Conservation (phyloP, 768 basidiomycete species). For the Leccinum disarticulatum region DNA sequence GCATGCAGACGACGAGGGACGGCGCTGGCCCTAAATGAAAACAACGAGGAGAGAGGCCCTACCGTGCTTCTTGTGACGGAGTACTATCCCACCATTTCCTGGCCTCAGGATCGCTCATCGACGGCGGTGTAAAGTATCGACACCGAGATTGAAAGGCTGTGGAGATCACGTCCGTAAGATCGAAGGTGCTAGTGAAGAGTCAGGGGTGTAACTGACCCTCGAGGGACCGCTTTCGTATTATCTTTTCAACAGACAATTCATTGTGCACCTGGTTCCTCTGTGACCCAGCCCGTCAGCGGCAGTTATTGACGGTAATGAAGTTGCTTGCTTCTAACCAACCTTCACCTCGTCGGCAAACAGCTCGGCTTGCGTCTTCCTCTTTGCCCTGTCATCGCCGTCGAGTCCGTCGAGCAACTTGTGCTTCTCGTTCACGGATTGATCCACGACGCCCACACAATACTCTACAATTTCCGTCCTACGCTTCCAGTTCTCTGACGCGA, state of each 20-base stretch:
- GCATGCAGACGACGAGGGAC: conserved; percentile 14
- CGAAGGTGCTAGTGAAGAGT: conserved; percentile 13
- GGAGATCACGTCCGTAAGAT: conserved; percentile 19
- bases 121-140: conserved; percentile 75
- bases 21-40: conserved; percentile 25
- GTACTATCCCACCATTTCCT: conserved; percentile 55
- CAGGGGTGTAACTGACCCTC: conserved; percentile 52
- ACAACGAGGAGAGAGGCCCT: conserved; percentile 32
- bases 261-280: conserved; percentile 76
- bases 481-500: conserved; percentile 60
- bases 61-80: conserved; percentile 33
- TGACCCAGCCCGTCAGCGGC: conserved; percentile 26
- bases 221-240: conserved; percentile 66
- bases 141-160: conserved; percentile 79
- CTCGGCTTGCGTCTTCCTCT: conserved; percentile 53
- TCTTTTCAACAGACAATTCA: conserved; percentile 70
- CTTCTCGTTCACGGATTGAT: conserved; percentile 60
- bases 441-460: conserved; percentile 73
- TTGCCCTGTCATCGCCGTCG: conserved; percentile 43
- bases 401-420: conserved; percentile 43
- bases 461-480: conserved; percentile 70
- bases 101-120: conserved; percentile 55
- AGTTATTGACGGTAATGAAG: conserved; percentile 32
- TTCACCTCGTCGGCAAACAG: conserved; percentile 70
- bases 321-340: conserved; percentile 46